Evolutionary conservation across 2,329 filamentous ascomycete species (phyloP), one percentile per base, ranked within the genome.

Genomic region (Neocatenulostroma microsporum): DNA sequence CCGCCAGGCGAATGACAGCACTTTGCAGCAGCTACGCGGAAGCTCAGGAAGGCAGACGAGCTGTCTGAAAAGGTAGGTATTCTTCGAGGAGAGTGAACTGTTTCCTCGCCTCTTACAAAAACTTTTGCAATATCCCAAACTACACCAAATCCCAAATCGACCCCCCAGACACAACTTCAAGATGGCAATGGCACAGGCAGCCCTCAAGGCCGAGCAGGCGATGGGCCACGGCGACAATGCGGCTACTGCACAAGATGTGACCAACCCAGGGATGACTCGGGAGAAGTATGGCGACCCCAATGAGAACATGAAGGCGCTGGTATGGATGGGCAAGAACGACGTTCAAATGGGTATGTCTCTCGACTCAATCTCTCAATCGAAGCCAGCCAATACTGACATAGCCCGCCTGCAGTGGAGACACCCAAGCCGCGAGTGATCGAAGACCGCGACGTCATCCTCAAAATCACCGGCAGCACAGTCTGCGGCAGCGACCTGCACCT

Each of bases 291-390:
- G 68, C 17, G 64, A 73, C 50, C 61, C 68, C 4, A 63, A 60
- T 21, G 73, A 78, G 50, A 81, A 62, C 12, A 58, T 94, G 82
- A 82, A 84, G 59, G 87, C 86, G 0, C 63, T 93, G 11, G 74
- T 74, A 2, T 94, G 86, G 86, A 77, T 82, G 61, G 82, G 83
- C 35, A 91, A 89, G 68, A 84, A 87, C 53, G 75, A 68, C 20
- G 84, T 94, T 30, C 63, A 82, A 54, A 68, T 93, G 13, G 64
- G 73, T 77, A 21, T 26, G 24, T 10, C 3, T 30, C 13, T 10
- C 26, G 12, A 21, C 13, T 30, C 13, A 26, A 10, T n/a, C 17
- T 12, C 23, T 34, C 20, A 7, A 34, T 11, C 18, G 15, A 23
- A 13, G 34, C 4, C 12, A n/a, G 5, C 13, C 11, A 5, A 34